Evolutionary conservation across 495 filamentous ascomycete genomes (phyloP).

Genomic region (Penicillium daleae): DNA sequence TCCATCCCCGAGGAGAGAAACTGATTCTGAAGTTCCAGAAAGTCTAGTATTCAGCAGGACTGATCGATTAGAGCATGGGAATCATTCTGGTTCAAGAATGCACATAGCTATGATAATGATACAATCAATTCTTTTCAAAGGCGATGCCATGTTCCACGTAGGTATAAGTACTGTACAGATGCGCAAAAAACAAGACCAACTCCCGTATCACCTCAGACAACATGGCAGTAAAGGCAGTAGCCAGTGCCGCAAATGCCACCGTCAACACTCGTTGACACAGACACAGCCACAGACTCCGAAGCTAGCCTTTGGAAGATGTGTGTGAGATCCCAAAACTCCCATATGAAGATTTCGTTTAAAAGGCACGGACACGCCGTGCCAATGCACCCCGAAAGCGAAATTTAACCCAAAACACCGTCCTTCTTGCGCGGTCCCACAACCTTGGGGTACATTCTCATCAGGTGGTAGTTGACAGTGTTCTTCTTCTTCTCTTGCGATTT

Average conservation of each 20-base stretch:
- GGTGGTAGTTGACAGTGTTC: conserved; percentile 95
- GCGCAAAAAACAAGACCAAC: conserved; percentile 21
- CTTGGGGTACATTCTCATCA: conserved; percentile 82
- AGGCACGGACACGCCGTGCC: not conserved
- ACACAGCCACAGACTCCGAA: not conserved
- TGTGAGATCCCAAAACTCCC: conserved; percentile 30
- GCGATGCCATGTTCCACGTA: conserved; percentile 17
- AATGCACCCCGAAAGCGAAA: conserved; percentile 10
- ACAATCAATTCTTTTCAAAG: conserved; percentile 29
- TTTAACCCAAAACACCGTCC: conserved; percentile 51
- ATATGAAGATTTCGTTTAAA: not conserved
- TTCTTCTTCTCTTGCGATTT: conserved; percentile 66
- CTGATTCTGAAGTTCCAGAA: conserved; percentile 48
- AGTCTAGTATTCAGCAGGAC: conserved; percentile 7
- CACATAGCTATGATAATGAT: conserved; percentile 23
- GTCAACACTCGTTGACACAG: not conserved
- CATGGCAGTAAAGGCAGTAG: not conserved
- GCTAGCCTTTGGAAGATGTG: conserved; percentile 8
- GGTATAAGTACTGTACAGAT: conserved; percentile 36
- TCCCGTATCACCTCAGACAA: conserved; percentile 19
- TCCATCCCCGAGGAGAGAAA: conserved; percentile 55
- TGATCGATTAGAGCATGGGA: not conserved
- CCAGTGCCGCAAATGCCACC: not conserved
- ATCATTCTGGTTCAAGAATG: not conserved
- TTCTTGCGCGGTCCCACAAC: conserved; percentile 75